phyloP scores from a whole-genome alignment of 768 basidiomycete species.

The Boletus patriciae region DNA sequence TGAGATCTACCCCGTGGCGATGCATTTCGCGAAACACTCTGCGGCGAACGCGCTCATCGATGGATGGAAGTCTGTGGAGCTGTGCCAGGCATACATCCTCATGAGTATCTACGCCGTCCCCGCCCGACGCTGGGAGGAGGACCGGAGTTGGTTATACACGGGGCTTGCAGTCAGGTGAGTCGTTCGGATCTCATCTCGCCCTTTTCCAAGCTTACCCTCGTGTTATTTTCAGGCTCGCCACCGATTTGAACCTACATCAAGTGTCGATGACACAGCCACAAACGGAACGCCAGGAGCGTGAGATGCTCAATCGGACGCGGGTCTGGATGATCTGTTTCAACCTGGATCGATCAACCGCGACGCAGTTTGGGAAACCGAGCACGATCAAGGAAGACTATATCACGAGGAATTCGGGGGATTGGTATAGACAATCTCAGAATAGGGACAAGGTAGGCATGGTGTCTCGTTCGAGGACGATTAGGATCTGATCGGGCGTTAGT shows the following conservation, averaged over 20 bases:
- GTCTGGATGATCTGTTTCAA: conserved; percentile 92
- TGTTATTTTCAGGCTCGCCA: conserved; percentile 60
- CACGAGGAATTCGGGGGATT: conserved; percentile 67
- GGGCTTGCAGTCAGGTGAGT: conserved; percentile 77
- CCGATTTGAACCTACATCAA: conserved; percentile 84
- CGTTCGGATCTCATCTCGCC: neutral
- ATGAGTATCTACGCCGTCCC: conserved; percentile 82
- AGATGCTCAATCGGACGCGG: conserved; percentile 81
- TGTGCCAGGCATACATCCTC: conserved; percentile 89
- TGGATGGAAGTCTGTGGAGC: conserved; percentile 82
- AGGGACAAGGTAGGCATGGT: conserved; percentile 49
- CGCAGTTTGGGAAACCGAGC: conserved; percentile 86
- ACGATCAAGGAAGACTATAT: conserved; percentile 85
- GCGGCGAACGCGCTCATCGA: conserved; percentile 80
- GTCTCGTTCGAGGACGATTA: neutral
- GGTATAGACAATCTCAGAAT: conserved; percentile 71
- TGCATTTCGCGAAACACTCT: conserved; percentile 85
- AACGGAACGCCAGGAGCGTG: conserved; percentile 75
- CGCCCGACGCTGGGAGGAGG: conserved; percentile 84
- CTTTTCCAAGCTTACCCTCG: neutral
- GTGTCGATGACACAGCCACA: conserved; percentile 58
- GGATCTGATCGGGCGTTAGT: conserved; percentile 39
- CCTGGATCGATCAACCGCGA: conserved; percentile 82
- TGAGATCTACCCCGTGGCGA: conserved; percentile 82
- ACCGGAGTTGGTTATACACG: conserved; percentile 86